Percentiles rank a stretch among this genome's conserved stretches.
Evolutionary conservation across 2,329 filamentous ascomycete genomes (phyloP).

Genomic region (Grosmannia penicillata): DNA sequence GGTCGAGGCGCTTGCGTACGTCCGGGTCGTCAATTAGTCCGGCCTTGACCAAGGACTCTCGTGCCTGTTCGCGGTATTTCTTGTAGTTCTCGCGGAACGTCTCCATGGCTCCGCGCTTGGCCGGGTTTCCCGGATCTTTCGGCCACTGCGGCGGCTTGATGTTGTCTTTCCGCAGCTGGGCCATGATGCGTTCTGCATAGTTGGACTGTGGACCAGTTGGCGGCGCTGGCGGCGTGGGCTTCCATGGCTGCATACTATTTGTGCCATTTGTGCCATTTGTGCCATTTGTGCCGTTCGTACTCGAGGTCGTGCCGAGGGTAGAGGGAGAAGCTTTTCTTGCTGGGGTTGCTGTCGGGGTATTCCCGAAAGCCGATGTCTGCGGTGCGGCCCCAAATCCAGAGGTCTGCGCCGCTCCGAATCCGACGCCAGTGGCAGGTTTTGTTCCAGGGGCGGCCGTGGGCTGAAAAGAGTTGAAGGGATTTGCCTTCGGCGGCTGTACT

Average conservation of each 20-base stretch:
- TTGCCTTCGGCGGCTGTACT: no score
- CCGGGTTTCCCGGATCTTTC: constrained; percentile 34
- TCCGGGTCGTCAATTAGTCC: constrained; percentile 51
- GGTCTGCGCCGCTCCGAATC: no score
- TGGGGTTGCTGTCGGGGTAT: neutral
- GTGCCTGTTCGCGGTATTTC: constrained; percentile 39
- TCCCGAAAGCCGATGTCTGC: neutral
- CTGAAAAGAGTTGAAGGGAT: no score
- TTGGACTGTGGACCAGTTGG: constrained; percentile 7
- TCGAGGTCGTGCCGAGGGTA: neutral
- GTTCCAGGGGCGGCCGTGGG: no score
- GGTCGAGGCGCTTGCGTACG: constrained; percentile 43
- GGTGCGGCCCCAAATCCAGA: no score
- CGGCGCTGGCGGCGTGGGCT: neutral
- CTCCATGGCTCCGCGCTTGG: constrained; percentile 35
- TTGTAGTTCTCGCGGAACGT: constrained; percentile 41
- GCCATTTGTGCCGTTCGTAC: no score
- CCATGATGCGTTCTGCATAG: constrained; percentile 35
- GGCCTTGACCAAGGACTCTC: constrained; percentile 41
- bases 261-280: no score
- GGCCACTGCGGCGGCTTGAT: constrained; percentile 42
- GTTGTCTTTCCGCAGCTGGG: constrained; percentile 37
- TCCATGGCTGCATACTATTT: no score
- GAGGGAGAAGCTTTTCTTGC: neutral
- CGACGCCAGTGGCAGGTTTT: no score